Evolutionary conservation across 2,329 filamentous ascomycete species (phyloP).

Genomic region (Cercospora berteroae): DNA sequence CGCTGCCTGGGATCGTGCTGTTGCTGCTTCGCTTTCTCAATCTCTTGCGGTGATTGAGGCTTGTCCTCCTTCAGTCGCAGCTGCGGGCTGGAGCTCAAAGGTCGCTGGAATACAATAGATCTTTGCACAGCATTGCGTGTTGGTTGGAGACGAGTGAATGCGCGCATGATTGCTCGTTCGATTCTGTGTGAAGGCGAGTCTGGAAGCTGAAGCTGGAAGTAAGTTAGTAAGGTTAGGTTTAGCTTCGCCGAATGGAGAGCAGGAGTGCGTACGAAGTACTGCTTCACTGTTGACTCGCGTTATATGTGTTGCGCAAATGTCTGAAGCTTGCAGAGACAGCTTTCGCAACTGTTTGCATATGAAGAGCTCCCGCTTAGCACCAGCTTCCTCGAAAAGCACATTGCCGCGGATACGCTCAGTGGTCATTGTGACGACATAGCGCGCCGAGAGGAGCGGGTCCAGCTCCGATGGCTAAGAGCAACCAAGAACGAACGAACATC

Average conservation of each 20-base stretch:
- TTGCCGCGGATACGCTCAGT: neutral
- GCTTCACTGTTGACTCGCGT: neutral
- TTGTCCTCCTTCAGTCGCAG: constrained; percentile 44
- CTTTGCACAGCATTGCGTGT: neutral
- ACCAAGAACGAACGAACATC: neutral
- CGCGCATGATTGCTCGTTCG: neutral
- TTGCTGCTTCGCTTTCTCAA: constrained; percentile 47
- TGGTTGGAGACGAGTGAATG: neutral
- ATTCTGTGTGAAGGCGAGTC: neutral
- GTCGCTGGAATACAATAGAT: constrained; percentile 8
- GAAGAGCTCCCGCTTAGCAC: neutral
- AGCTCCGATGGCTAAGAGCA: neutral
- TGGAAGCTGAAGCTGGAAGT: neutral
- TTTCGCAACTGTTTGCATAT: neutral
- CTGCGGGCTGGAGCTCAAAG: constrained; percentile 36
- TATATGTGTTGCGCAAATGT: neutral
- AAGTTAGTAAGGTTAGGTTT: neutral
- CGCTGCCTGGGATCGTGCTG: constrained; percentile 43
- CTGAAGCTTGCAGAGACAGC: neutral
- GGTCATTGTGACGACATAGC: neutral
- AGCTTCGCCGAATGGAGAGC: neutral
- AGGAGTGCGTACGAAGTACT: neutral
- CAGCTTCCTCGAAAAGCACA: constrained; percentile 1
- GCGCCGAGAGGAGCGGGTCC: neutral
- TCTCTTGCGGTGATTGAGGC: constrained; percentile 38